Base-by-base conservation (phyloP, 257 asterid genomes). In the Rubia yunnanensis region DNA sequence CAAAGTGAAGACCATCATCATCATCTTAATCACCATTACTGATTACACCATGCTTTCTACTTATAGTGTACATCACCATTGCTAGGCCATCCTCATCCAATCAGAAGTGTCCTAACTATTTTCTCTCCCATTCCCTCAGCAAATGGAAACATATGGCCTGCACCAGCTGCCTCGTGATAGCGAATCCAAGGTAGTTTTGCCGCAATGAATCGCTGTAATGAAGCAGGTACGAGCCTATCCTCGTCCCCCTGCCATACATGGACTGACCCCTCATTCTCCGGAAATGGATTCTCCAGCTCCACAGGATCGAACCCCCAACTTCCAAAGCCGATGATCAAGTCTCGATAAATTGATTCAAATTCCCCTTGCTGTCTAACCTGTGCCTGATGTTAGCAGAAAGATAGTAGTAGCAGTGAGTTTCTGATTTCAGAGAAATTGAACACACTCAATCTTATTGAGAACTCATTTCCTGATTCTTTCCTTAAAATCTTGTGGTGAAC, bases 221-320 rank as follows among this genome's bases (percentile, higher is more conserved):
- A 60, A 54, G 73, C 92, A 0, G 95, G 95, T 49, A 83, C 94
- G 6, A 87, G 71, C 66, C 8, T 8, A 66, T 92, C 98, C 0
- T 85, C 91, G 7, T 89, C 96, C n/a, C 98, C 98, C 39, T 84
- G 92, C 96, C 95, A 89, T 55, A 92, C 64, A 78, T 92, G 98
- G 48, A 89, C 89, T 0, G 84, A 72, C 14, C 84, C 92, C 73
- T 74, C 87, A 32, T 83, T 54, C 5, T 83, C 71, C 17, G 86
- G 71, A 67, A 83, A 85, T 6, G 88, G 87, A 53, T 83, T 84
- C 70, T 84, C 68, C 74, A 89, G 67, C 62, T 89, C 92, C 55
- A 64, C 70, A 5, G 98, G 98, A 74, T 79, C 86, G 53, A 92
- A 92, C 44, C 87, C 96, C 96, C 95, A 92, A 14, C 59, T 79